A percentile compares a stretch with the other conserved stretches of the same genome.
These are phyloP conservation scores for Acanthamoeba healyi DNA, from an alignment of 208 protist species.

Conservation along the genomic window DNA sequence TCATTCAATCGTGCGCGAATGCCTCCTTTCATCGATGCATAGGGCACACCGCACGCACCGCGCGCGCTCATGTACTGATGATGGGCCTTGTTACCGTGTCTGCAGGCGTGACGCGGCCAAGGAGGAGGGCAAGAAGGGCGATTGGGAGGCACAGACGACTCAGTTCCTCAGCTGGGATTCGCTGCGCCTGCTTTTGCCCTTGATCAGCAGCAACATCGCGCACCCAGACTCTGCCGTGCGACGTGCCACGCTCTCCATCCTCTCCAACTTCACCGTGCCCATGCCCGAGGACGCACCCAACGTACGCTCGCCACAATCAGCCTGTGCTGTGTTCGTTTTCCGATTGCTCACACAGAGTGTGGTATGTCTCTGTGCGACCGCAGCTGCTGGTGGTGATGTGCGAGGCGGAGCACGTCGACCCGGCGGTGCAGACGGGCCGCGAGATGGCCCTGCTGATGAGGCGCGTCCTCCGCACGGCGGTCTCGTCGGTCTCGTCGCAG, in stretches of 20 bases:
- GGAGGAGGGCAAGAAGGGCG: conserved; percentile 1
- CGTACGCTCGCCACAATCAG: not conserved
- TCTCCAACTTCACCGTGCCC: conserved; percentile 63
- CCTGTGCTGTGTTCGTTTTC: not conserved
- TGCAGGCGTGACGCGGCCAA: conserved; percentile 26
- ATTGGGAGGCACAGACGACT: conserved; percentile 21
- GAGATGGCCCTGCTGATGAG: conserved; percentile 63
- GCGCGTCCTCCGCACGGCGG: conserved; percentile 33
- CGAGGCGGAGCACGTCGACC: conserved; percentile 46
- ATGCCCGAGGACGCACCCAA: conserved; percentile 35
- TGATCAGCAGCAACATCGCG: conserved; percentile 30
- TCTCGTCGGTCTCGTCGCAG: not conserved
- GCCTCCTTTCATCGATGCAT: not conserved
- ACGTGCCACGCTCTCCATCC: conserved; percentile 13
- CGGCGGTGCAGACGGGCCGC: not conserved
- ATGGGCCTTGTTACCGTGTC: not conserved
- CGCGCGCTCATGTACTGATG: not conserved
- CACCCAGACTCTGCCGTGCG: not conserved
- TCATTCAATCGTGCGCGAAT: conserved; percentile 28
- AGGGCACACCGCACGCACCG: no score
- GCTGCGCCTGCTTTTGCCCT: conserved; percentile 1
- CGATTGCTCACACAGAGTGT: not conserved
- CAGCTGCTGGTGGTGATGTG: conserved; percentile 68
- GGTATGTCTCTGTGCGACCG: no score
- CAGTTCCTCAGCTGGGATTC: conserved; percentile 60